Conservation (phyloP, 805 yeast species). For the Brettanomyces sp. region DNA sequence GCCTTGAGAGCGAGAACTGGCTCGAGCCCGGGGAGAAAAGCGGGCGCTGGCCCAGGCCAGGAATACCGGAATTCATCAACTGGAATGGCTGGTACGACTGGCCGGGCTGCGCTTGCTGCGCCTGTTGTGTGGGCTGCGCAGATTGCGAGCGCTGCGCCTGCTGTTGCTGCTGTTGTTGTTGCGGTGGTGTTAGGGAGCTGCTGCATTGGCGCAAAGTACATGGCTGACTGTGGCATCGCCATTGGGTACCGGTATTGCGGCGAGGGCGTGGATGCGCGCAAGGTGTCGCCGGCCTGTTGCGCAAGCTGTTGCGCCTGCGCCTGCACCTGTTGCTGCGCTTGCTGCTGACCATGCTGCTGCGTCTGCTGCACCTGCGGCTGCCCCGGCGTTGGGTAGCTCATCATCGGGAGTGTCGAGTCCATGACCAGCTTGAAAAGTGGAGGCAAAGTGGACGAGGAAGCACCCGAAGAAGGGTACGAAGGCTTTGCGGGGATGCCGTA, state of each 20-base stretch:
- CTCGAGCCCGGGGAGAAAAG: too few relatives aligned
- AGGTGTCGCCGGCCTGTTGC: slow-evolving; percentile 1
- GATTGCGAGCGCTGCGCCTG: neutral
- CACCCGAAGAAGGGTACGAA: neutral
- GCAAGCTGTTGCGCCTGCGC: neutral
- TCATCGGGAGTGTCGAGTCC: slow-evolving; percentile 17
- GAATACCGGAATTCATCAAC: too few relatives aligned
- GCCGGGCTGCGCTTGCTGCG: too few relatives aligned
- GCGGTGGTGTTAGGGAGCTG: neutral
- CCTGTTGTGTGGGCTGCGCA: too few relatives aligned
- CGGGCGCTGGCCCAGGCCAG: too few relatives aligned
- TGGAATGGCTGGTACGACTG: too few relatives aligned
- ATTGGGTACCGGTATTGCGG: slow-evolving; percentile 2
- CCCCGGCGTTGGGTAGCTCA: slow-evolving; percentile 6
- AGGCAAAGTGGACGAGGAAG: slow-evolving; percentile 9
- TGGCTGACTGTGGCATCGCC: neutral
- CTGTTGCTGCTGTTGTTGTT: neutral
- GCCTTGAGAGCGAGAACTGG: too few relatives aligned
- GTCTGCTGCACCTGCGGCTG: neutral
- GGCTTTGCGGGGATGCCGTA: neutral
- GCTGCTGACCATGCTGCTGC: neutral
- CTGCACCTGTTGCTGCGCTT: slow-evolving; percentile 3
- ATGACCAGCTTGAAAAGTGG: slow-evolving; percentile 19
- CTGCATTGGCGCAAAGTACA: neutral
- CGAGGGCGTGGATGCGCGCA: neutral